Percentiles rank a stretch among this genome's conserved stretches.
phyloP scores from a whole-genome alignment of 345 rosid genomes.

The Clarkia xantiana region DNA sequence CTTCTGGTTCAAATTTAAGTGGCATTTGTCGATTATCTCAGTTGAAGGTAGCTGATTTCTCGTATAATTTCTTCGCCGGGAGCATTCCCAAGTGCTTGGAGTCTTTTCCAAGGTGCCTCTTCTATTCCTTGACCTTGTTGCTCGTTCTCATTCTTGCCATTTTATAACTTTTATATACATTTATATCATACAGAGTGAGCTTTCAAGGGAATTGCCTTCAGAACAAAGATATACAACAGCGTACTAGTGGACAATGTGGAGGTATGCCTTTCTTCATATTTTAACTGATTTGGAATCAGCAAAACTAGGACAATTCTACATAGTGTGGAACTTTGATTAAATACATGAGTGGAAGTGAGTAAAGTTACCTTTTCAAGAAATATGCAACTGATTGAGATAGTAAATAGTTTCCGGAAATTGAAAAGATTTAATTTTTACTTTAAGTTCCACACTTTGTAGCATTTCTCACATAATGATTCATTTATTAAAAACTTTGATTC shows the following conservation, averaged over 20 bases:
- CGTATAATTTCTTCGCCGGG: conserved; percentile 77
- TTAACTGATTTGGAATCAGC: neutral
- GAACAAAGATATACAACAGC: conserved; percentile 48
- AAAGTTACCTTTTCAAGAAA: too few species aligned
- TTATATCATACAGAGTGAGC: conserved; percentile 35
- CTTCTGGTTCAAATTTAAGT: conserved; percentile 39
- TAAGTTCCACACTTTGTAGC: too few species aligned
- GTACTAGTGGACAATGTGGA: conserved; percentile 55
- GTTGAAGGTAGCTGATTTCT: conserved; percentile 66
- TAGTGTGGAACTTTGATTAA: too few species aligned
- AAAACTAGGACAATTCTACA: too few species aligned
- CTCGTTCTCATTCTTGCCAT: neutral
- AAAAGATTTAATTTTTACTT: too few species aligned
- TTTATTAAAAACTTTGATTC: conserved; percentile 1
- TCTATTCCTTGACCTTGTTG: conserved; percentile 6
- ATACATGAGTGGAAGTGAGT: too few species aligned
- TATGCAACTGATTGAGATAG: too few species aligned
- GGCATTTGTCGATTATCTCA: conserved; percentile 68
- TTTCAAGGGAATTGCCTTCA: conserved; percentile 89
- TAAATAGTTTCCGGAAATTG: too few species aligned
- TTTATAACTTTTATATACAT: too few species aligned
- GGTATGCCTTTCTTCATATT: neutral
- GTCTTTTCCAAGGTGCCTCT: conserved; percentile 52
- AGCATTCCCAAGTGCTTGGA: conserved; percentile 74
- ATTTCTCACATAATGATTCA: too few species aligned